phyloP scores from a whole-genome alignment of 2,329 filamentous ascomycete genomes.

The Colletotrichum zoysiae region DNA sequence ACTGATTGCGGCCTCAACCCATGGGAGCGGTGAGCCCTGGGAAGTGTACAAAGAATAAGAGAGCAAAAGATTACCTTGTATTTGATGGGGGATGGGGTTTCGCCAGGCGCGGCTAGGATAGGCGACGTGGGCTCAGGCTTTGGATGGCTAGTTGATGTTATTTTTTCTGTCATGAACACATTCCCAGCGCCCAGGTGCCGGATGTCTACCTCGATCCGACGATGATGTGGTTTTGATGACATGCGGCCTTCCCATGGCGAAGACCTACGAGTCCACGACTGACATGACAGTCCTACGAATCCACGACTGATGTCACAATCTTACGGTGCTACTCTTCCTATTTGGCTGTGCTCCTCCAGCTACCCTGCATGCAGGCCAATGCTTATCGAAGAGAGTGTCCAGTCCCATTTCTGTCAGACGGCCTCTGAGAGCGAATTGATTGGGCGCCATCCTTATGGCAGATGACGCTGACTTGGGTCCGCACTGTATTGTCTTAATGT shows the following conservation, averaged over 20 bases:
- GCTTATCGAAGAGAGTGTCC: background rate
- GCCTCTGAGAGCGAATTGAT: no score
- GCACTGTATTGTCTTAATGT: no score
- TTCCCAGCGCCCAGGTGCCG: conserved; percentile 12
- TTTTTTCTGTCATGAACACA: conserved; percentile 13
- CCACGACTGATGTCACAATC: background rate
- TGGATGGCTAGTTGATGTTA: conserved; percentile 33
- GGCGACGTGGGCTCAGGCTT: conserved; percentile 40
- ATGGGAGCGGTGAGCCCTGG: background rate
- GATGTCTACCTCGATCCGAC: background rate
- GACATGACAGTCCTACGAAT: background rate
- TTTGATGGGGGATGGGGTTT: conserved; percentile 31
- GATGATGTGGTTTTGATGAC: background rate
- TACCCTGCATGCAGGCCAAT: background rate
- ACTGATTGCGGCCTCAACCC: conserved; percentile 11
- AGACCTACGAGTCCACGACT: background rate
- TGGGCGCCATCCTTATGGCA: background rate
- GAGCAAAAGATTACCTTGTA: conserved; percentile 25
- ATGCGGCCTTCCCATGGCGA: background rate
- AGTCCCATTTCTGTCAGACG: background rate
- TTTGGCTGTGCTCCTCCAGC: background rate
- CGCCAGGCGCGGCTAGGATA: conserved; percentile 37
- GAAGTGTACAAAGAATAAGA: conserved; percentile 37
- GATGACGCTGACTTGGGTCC: background rate
- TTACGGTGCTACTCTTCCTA: background rate